phyloP scores from a whole-genome alignment of 805 yeast species.

The Isabelozyma rhagii region DNA sequence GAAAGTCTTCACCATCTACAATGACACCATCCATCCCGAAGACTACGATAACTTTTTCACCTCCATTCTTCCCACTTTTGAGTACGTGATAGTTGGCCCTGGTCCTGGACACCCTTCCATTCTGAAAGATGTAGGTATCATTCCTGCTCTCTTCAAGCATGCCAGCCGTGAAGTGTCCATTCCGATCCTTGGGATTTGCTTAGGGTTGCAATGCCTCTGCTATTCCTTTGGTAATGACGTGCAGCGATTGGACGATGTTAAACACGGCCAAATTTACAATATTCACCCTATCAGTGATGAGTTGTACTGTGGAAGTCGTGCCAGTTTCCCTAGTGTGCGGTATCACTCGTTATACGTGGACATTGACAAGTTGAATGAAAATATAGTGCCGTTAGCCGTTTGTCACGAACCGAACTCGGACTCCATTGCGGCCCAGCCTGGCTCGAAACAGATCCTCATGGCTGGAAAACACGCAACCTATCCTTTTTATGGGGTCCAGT shows the following conservation, averaged over 20 bases:
- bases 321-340: slow-evolving; percentile 64
- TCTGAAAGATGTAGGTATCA: slow-evolving; percentile 67
- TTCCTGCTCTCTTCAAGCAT: slow-evolving; percentile 51
- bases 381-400: slow-evolving; percentile 58
- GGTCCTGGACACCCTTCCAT: slow-evolving; percentile 91
- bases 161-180: slow-evolving; percentile 13
- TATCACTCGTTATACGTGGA: slow-evolving; percentile 80
- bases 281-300: slow-evolving; percentile 45
- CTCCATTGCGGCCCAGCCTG: slow-evolving; percentile 13
- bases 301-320: slow-evolving; percentile 26
- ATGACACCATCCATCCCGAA: slow-evolving; percentile 47
- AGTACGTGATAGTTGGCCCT: slow-evolving; percentile 86
- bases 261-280: slow-evolving; percentile 81
- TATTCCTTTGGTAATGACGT: slow-evolving; percentile 57
- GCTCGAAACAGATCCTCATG: slow-evolving; percentile 54
- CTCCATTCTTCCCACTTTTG: slow-evolving; percentile 49
- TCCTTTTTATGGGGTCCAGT: slow-evolving; percentile 93
- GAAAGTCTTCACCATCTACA: slow-evolving; percentile 57
- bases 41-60: slow-evolving; percentile 34
- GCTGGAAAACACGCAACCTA: slow-evolving; percentile 59
- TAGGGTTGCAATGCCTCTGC: slow-evolving; percentile 88
- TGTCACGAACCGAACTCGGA: slow-evolving; percentile 39
- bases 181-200: slow-evolving; percentile 87
- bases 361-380: slow-evolving; percentile 19
- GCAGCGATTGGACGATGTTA: slow-evolving; percentile 50